Base-by-base conservation (phyloP, 1,284 basidiomycete genomes). In the Rugosomyces carneus region DNA sequence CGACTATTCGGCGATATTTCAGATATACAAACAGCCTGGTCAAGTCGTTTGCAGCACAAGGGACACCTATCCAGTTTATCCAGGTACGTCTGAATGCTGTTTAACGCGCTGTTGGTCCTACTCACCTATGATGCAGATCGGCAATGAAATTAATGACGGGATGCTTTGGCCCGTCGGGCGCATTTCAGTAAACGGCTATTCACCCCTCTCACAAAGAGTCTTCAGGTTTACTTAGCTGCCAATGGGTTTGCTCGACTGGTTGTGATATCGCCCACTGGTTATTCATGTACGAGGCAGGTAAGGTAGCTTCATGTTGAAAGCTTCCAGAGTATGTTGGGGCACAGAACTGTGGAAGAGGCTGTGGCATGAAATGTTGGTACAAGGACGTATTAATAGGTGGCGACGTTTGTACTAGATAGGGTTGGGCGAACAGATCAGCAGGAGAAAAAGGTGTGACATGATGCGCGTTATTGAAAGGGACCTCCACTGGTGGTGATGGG, bases 101-200 rank as follows among this genome's bases (percentile, higher is more conserved):
- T n/a, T 7, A 20, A 7, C 20, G 16, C 27, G 8, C 24, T 41
- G n/a, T 40, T 31, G 20, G 21, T 37, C 31, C 35, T 21, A 19
- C 24, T 41, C 7, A 4, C 10, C 35, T 13, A 35, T 21, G 18
- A 24, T 37, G 7, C 57, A 80, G 72, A 70, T 80, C 51, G 78
- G 79, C 11, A 80, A 81, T 53, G 78, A 81, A 60, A 81, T 80
- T 52, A 80, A 79, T 60, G 67, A 75, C 52, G 80, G 80, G 7
- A 61, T 83, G 26, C 71, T 83, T 16, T 83, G 77, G 78, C 81
- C 80, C 1, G 66, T 70, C 16, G 80, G 78, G 27, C 62, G 66
- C 32, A 78, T 79, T 47, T 78, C 75, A 18, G 63, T 64, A 23
- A 76, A 73, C 43, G 77, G 76, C 21, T 77, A 73, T 53, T 69